These are phyloP conservation scores for Yamadazyma conglobata DNA, from an alignment of 1,139 yeast species.

Conservation along the genomic window DNA sequence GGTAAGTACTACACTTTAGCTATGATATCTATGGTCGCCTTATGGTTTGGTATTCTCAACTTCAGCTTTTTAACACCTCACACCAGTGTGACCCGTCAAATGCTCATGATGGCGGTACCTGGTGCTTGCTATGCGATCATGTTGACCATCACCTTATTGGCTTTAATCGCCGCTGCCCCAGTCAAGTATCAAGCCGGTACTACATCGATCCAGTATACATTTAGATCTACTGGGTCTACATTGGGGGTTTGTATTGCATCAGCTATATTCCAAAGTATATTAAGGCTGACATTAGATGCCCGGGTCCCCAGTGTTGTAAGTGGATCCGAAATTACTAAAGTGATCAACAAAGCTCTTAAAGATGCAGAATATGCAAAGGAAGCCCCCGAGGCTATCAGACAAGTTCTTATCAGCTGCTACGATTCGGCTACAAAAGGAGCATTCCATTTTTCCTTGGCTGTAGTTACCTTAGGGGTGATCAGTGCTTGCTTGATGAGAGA, in stretches of 20 bases:
- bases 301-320: slow-evolving; percentile 24
- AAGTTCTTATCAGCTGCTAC: slow-evolving; percentile 48
- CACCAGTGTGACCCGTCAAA: slow-evolving; percentile 37
- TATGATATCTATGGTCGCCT: slow-evolving; percentile 39
- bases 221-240: slow-evolving; percentile 72
- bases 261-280: slow-evolving; percentile 53
- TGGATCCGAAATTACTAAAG: slow-evolving; percentile 30
- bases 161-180: slow-evolving; percentile 65
- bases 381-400: slow-evolving; percentile 48
- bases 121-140: slow-evolving; percentile 61
- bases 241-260: slow-evolving; percentile 68
- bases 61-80: slow-evolving; percentile 36
- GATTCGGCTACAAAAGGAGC: slow-evolving; percentile 50
- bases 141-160: slow-evolving; percentile 63
- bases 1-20: slow-evolving; percentile 62
- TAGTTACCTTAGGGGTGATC: slow-evolving; percentile 36
- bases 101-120: slow-evolving; percentile 36
- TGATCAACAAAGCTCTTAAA: slow-evolving; percentile 51
- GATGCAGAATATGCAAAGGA: slow-evolving; percentile 52
- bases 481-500: slow-evolving; percentile 42
- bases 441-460: slow-evolving; percentile 42
- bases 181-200: slow-evolving; percentile 65
- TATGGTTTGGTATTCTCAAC: slow-evolving; percentile 45
- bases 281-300: slow-evolving; percentile 17
- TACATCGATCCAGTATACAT: slow-evolving; percentile 73